These are phyloP conservation scores for Chenopodium quinoa DNA, from an alignment of 148 eudicot species.

Conservation along the genomic window DNA sequence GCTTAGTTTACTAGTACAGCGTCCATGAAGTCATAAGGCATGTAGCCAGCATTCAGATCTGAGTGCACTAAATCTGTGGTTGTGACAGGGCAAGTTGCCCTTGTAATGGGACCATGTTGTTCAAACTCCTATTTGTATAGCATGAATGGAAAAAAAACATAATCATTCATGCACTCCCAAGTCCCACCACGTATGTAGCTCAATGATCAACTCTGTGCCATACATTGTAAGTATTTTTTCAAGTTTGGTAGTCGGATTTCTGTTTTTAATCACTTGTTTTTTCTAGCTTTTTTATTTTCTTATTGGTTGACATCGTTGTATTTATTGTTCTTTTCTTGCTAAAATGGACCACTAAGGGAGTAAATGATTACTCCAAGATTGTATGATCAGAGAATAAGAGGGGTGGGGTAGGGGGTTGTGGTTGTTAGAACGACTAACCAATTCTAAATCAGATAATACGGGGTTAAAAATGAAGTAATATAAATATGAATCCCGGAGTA, in stretches of 20 bases:
- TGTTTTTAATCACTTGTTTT: background rate
- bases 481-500: no score
- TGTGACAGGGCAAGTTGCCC: slow-evolving; percentile 8
- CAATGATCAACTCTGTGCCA: slow-evolving; percentile 3
- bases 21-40: no score
- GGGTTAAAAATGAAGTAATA: no score
- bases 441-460: no score
- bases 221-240: background rate
- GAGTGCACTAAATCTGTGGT: slow-evolving; percentile 3
- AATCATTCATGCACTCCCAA: slow-evolving; percentile 2
- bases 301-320: no score
- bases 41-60: background rate
- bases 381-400: no score
- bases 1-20: no score
- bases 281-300: background rate
- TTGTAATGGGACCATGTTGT: background rate
- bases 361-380: background rate
- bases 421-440: no score
- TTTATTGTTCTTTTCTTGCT: background rate
- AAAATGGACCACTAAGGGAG: background rate
- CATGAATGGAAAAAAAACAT: background rate
- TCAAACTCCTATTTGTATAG: background rate
- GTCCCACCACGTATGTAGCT: background rate
- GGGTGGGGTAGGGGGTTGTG: no score
- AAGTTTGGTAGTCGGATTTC: background rate